These are phyloP conservation scores for Lolium perenne DNA, from an alignment of 176 grass and related monocot genomes.

Conservation along the genomic window DNA sequence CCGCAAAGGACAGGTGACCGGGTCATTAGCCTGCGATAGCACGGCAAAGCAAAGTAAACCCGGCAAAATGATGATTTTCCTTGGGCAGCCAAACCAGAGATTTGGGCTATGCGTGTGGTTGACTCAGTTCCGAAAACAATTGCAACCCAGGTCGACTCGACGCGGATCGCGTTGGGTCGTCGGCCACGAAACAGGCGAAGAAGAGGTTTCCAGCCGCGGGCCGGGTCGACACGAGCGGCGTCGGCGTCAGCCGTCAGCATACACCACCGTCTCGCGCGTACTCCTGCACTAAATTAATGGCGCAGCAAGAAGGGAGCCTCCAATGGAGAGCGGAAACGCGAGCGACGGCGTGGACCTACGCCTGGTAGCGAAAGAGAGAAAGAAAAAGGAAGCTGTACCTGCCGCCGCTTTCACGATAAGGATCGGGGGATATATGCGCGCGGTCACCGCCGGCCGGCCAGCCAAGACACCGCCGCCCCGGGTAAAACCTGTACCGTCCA, in stretches of 20 bases:
- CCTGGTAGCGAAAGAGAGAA: too few species aligned
- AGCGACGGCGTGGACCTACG: neutral
- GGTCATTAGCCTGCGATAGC: too few species aligned
- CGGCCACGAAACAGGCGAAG: constrained; percentile 35
- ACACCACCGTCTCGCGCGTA: neutral
- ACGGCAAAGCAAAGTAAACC: too few species aligned
- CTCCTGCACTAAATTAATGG: neutral
- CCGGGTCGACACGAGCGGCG: constrained; percentile 19
- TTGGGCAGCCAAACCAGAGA: too few species aligned
- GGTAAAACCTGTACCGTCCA: too few species aligned
- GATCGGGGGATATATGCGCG: too few species aligned
- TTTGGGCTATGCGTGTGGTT: constrained; percentile 22
- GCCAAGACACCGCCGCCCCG: too few species aligned
- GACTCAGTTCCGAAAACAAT: neutral
- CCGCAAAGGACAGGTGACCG: too few species aligned
- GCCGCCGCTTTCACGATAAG: too few species aligned
- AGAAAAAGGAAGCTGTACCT: too few species aligned
- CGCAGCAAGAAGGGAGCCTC: neutral
- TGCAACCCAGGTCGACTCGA: neutral
- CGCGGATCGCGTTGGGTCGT: neutral
- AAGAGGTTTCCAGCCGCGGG: neutral
- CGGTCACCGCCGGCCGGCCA: too few species aligned
- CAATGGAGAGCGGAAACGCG: neutral
- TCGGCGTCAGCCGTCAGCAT: neutral
- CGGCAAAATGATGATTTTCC: too few species aligned